phyloP scores from a whole-genome alignment of 2,329 filamentous ascomycete genomes.

The Huntiella decipiens region DNA sequence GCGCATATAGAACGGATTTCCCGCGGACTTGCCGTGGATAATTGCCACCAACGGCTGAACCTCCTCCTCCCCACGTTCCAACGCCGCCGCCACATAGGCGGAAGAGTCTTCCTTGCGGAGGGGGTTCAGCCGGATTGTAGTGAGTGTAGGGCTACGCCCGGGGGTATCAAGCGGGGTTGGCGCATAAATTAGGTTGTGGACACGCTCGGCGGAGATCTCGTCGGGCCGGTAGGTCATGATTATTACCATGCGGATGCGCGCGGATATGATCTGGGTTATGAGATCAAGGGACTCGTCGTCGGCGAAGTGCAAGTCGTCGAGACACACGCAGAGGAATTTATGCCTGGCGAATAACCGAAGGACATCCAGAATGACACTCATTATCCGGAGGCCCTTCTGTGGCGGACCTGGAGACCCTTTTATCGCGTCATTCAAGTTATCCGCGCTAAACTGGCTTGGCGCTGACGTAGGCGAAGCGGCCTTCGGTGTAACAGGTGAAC shows the following conservation, averaged over 20 bases:
- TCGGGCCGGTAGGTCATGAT: slow-evolving; percentile 59
- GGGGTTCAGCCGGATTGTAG: slow-evolving; percentile 51
- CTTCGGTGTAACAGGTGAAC: slow-evolving; percentile 28
- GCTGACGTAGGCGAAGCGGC: slow-evolving; percentile 27
- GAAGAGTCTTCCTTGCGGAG: slow-evolving; percentile 64
- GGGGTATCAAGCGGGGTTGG: slow-evolving; percentile 24
- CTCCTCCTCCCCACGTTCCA: slow-evolving; percentile 54
- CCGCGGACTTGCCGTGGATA: slow-evolving; percentile 71
- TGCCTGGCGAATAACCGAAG: slow-evolving; percentile 62
- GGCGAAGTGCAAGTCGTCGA: slow-evolving; percentile 82
- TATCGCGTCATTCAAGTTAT: slow-evolving; percentile 22
- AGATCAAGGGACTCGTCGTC: slow-evolving; percentile 75
- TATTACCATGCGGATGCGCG: slow-evolving; percentile 63
- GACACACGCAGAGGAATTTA: slow-evolving; percentile 71
- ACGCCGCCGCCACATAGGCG: slow-evolving; percentile 62
- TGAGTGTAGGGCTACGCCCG: slow-evolving; percentile 35
- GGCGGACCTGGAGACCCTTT: not conserved
- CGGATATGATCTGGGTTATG: slow-evolving; percentile 59
- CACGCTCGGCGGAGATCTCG: slow-evolving; percentile 36
- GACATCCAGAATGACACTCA: slow-evolving; percentile 78
- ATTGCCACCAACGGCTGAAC: slow-evolving; percentile 63
- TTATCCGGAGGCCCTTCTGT: slow-evolving; percentile 48
- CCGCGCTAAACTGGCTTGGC: slow-evolving; percentile 20
- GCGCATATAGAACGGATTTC: slow-evolving; percentile 79
- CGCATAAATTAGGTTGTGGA: slow-evolving; percentile 35